A percentile compares a stretch with the other conserved stretches of the same genome.
Evolutionary conservation across 148 eudicot genomes (phyloP).

Genomic region (Salicornia ramosissima): DNA sequence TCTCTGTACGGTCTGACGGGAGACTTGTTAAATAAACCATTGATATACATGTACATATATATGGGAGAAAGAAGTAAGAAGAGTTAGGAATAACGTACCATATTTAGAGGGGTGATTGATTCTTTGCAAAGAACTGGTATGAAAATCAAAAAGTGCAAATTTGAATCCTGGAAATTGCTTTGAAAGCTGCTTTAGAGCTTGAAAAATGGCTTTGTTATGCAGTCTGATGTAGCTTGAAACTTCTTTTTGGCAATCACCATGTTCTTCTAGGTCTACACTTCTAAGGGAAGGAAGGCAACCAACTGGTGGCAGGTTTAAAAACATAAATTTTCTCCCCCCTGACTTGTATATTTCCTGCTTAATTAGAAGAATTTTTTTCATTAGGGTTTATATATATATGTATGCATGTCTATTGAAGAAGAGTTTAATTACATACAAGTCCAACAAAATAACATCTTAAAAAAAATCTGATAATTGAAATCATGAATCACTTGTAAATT

Average conservation of each 20-base stretch:
- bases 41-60: too few relatives aligned
- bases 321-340: slow-evolving; percentile 56
- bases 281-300: slow-evolving; percentile 39
- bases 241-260: slow-evolving; percentile 30
- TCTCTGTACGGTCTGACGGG: too few relatives aligned
- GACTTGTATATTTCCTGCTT: slow-evolving; percentile 40
- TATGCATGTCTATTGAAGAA: too few relatives aligned
- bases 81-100: slow-evolving; percentile 20
- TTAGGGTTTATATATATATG: too few relatives aligned
- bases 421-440: too few relatives aligned
- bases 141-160: slow-evolving; percentile 31
- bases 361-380: neutral
- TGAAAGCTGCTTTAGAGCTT: slow-evolving; percentile 21
- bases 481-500: too few relatives aligned
- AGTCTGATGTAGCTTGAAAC: slow-evolving; percentile 14
- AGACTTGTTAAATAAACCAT: too few relatives aligned
- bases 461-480: too few relatives aligned
- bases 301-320: slow-evolving; percentile 30
- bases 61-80: too few relatives aligned
- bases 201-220: slow-evolving; percentile 31
- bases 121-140: slow-evolving; percentile 24
- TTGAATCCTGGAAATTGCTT: slow-evolving; percentile 33
- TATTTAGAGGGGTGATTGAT: slow-evolving; percentile 34
- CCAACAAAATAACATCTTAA: too few relatives aligned
- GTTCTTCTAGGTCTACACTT: slow-evolving; percentile 1